Percentiles rank a stretch among this genome's conserved stretches.
These are phyloP conservation scores for Xylariaceae sp. DNA, from an alignment of 2,329 filamentous ascomycete species.

Conservation along the genomic window DNA sequence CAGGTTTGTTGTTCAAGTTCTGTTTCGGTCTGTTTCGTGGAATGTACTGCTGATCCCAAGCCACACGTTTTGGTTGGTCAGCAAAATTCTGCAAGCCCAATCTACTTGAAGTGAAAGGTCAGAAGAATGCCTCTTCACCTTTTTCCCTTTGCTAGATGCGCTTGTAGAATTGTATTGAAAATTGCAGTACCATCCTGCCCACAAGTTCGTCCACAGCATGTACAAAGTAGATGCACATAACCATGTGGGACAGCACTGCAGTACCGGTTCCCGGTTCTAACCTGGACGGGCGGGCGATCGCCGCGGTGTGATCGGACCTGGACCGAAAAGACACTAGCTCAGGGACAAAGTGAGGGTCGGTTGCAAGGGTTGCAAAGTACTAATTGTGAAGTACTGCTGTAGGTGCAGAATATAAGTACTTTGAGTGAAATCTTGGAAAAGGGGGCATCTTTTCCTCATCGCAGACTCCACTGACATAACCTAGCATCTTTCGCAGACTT, in stretches of 20 bases:
- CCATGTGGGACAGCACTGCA: constrained; percentile 6
- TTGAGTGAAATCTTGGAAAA: background rate
- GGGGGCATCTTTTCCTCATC: too few relatives aligned
- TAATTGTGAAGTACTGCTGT: constrained; percentile 3
- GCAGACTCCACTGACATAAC: too few relatives aligned
- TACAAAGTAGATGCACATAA: constrained; percentile 5
- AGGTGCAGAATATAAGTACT: background rate
- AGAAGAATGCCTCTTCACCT: background rate
- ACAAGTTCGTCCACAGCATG: constrained; percentile 15
- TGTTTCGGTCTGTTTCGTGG: background rate
- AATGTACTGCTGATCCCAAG: constrained; percentile 12
- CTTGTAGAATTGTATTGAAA: background rate
- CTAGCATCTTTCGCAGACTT: too few relatives aligned
- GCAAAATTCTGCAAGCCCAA: constrained; percentile 3
- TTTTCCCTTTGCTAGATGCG: background rate
- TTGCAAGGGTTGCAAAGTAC: constrained; percentile 2
- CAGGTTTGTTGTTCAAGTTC: background rate
- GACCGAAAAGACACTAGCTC: constrained; percentile 13
- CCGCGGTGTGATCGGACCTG: constrained; percentile 20
- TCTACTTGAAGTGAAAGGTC: background rate
- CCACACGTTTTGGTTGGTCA: constrained; percentile 12
- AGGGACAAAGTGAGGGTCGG: constrained; percentile 11
- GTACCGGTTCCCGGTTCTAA: constrained; percentile 10
- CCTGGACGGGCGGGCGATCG: constrained; percentile 21
- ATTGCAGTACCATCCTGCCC: constrained; percentile 7